Percentiles rank a stretch among this genome's conserved stretches.
phyloP scores from a whole-genome alignment of 1,284 basidiomycete genomes.

The Cerioporus squamosus region DNA sequence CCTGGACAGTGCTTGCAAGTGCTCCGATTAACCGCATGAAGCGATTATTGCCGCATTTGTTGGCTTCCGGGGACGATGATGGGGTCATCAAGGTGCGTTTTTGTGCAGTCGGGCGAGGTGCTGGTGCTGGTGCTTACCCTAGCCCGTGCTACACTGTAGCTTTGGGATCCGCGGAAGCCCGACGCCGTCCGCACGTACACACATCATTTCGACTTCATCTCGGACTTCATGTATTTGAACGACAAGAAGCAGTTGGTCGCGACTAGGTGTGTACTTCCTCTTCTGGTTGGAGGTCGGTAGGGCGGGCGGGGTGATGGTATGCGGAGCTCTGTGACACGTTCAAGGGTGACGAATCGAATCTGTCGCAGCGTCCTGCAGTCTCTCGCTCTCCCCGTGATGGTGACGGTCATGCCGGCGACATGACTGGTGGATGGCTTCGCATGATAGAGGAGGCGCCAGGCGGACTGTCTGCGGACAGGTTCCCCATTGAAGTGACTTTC shows the following conservation, averaged over 20 bases:
- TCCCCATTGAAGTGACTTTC: no score
- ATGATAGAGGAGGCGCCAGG: no score
- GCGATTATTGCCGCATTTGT: slow-evolving; percentile 66
- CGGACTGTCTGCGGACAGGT: no score
- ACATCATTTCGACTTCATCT: slow-evolving; percentile 96
- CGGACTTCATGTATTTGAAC: slow-evolving; percentile 87
- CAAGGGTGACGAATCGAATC: no score
- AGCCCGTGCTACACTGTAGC: slow-evolving; percentile 56
- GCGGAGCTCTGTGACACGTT: no score
- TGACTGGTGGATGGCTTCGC: no score
- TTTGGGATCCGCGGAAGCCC: slow-evolving; percentile 86
- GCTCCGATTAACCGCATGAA: slow-evolving; percentile 86
- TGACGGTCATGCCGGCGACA: no score
- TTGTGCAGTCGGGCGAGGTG: not conserved
- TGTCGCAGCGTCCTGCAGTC: no score
- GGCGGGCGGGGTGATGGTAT: no score
- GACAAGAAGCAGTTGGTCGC: slow-evolving; percentile 86
- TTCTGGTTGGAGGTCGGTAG: no score
- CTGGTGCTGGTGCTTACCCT: not conserved
- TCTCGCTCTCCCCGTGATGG: no score
- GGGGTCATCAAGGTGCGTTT: slow-evolving; percentile 84
- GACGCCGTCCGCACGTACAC: slow-evolving; percentile 71
- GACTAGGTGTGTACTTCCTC: slow-evolving; percentile 66
- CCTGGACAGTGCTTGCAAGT: slow-evolving; percentile 50
- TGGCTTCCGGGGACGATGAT: slow-evolving; percentile 92